Conservation (phyloP, 805 yeast species). For the Schizosaccharomyces osmophilus region DNA sequence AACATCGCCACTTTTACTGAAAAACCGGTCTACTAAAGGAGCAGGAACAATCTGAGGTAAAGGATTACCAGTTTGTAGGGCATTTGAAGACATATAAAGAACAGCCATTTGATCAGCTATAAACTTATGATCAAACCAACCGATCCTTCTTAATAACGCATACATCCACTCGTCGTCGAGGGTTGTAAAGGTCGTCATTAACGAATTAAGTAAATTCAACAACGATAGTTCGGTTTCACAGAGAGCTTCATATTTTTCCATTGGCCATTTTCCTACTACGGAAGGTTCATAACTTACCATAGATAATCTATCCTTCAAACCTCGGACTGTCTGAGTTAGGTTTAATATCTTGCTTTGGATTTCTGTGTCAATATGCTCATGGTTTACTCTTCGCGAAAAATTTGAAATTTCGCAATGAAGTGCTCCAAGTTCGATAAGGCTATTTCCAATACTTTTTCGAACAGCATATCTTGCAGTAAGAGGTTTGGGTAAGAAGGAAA, state of each 20-base stretch:
- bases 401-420: conserved; percentile 12
- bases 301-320: neutral
- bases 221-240: conserved; percentile 10
- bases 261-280: conserved; percentile 15
- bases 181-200: conserved; percentile 11
- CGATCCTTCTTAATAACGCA: conserved; percentile 9
- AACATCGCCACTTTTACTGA: neutral
- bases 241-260: conserved; percentile 12
- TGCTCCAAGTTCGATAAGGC: conserved; percentile 11
- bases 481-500: conserved; percentile 13
- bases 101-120: conserved; percentile 12
- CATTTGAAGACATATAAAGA: conserved; percentile 13
- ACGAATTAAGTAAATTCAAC: conserved; percentile 10
- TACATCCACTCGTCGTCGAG: conserved; percentile 9
- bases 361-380: neutral
- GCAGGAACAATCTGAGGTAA: conserved; percentile 15
- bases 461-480: conserved; percentile 13
- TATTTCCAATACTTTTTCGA: conserved; percentile 11
- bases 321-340: neutral
- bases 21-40: conserved; percentile 3
- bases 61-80: conserved; percentile 12
- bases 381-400: conserved; percentile 8
- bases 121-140: conserved; percentile 12
- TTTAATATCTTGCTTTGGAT: neutral
- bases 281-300: conserved; percentile 15